Evolutionary conservation across 139 green algal species (phyloP).

Genomic region (Eudorina sp.): DNA sequence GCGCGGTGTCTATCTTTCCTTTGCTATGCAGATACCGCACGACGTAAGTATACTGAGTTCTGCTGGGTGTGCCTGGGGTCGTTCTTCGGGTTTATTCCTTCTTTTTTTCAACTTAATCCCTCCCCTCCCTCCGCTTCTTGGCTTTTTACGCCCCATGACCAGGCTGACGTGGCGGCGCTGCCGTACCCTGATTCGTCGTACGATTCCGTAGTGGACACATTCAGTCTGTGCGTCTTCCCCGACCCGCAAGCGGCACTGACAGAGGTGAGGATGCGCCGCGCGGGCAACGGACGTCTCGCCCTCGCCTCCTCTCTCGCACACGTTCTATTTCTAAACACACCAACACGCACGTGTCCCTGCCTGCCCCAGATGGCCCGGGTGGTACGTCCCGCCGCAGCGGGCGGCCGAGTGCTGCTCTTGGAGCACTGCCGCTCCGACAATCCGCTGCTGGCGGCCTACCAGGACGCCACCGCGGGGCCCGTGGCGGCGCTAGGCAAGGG

Average conservation of each 20-base stretch:
- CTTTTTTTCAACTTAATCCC: no score
- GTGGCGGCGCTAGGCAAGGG: slow-evolving; percentile 78
- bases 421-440: slow-evolving; percentile 74
- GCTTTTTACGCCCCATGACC: slow-evolving; percentile 1
- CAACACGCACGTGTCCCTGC: no score
- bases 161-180: slow-evolving; percentile 69
- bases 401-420: slow-evolving; percentile 74
- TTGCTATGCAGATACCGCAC: no score
- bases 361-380: slow-evolving; percentile 71
- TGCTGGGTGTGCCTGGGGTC: no score
- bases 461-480: slow-evolving; percentile 63
- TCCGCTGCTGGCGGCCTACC: slow-evolving; percentile 70
- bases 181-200: slow-evolving; percentile 66
- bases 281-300: no score
- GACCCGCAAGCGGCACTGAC: slow-evolving; percentile 66
- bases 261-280: slow-evolving; percentile 37
- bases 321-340: no score
- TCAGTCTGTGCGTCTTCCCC: slow-evolving; percentile 79
- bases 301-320: no score
- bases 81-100: no score
- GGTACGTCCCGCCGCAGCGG: slow-evolving; percentile 50
- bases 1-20: no score
- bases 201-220: slow-evolving; percentile 80
- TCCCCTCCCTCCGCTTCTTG: no score
- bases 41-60: no score